Evolutionary conservation across 495 filamentous ascomycete genomes (phyloP).

Genomic region (Platismatia glauca): DNA sequence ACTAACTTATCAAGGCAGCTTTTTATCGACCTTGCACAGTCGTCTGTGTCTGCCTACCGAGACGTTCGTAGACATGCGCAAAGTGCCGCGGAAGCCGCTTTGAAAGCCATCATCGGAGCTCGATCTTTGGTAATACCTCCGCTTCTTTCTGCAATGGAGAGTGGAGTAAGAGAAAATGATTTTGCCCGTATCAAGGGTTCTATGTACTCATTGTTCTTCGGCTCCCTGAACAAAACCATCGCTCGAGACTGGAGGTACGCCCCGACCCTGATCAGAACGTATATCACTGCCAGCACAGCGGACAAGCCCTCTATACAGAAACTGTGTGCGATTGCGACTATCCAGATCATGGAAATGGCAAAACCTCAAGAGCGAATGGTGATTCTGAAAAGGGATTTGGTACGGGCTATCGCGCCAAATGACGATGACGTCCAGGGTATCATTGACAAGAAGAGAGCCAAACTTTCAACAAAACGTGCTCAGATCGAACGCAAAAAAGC

Average conservation of each 20-base stretch:
- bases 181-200: slow-evolving; percentile 88
- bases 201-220: slow-evolving; percentile 80
- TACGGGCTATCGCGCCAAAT: slow-evolving; percentile 65
- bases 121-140: slow-evolving; percentile 81
- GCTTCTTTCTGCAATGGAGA: slow-evolving; percentile 66
- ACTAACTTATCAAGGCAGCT: slow-evolving; percentile 76
- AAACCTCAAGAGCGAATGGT: slow-evolving; percentile 77
- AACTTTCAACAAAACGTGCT: slow-evolving; percentile 62
- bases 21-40: slow-evolving; percentile 80
- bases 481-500: slow-evolving; percentile 77
- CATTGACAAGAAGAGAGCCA: slow-evolving; percentile 57
- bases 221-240: slow-evolving; percentile 78
- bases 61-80: slow-evolving; percentile 93
- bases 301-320: slow-evolving; percentile 93
- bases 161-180: slow-evolving; percentile 73
- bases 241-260: slow-evolving; percentile 89
- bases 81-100: slow-evolving; percentile 79
- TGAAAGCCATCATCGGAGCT: slow-evolving; percentile 84
- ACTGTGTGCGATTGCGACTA: slow-evolving; percentile 69
- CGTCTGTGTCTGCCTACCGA: slow-evolving; percentile 86
- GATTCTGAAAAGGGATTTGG: slow-evolving; percentile 63
- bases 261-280: slow-evolving; percentile 73
- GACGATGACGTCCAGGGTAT: slow-evolving; percentile 50
- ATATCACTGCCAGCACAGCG: slow-evolving; percentile 78
- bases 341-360: slow-evolving; percentile 85